Evolutionary conservation across 2,329 filamentous ascomycete genomes (phyloP).

Genomic region (Fusarium coicis): DNA sequence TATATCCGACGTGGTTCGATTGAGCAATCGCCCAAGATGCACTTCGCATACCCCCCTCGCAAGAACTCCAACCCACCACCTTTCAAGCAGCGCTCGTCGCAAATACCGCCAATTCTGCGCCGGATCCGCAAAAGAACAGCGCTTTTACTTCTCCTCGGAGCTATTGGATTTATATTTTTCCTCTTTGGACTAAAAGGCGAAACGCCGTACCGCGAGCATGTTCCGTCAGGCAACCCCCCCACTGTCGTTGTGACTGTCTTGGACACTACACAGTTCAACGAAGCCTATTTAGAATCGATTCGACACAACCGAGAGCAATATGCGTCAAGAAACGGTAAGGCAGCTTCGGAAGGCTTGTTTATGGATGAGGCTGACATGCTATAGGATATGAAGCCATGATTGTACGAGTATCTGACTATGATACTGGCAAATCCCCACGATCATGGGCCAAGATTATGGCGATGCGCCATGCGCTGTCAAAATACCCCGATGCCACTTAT

Average conservation of each 20-base stretch:
- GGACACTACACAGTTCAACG: conserved; percentile 72
- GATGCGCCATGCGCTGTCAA: conserved; percentile 86
- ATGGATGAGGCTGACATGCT: conserved; percentile 12
- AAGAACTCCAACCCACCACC: conserved; percentile 82
- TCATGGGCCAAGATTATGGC: conserved; percentile 86
- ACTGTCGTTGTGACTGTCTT: conserved; percentile 88
- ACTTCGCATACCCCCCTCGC: conserved; percentile 88
- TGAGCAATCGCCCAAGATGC: conserved; percentile 67
- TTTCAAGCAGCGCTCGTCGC: conserved; percentile 71
- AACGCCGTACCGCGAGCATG: conserved; percentile 49
- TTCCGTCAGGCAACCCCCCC: conserved; percentile 65
- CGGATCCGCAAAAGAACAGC: conserved; percentile 71
- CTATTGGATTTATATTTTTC: conserved; percentile 71
- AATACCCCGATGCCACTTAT: conserved; percentile 79
- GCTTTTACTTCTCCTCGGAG: conserved; percentile 62
- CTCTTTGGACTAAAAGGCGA: conserved; percentile 55
- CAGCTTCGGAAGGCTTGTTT: background rate
- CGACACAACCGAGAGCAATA: conserved; percentile 87
- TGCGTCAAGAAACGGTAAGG: conserved; percentile 84
- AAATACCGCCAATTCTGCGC: conserved; percentile 64
- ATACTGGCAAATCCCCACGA: conserved; percentile 67
- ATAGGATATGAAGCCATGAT: conserved; percentile 89
- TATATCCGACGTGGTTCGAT: background rate
- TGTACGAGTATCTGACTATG: conserved; percentile 79
- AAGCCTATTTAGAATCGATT: conserved; percentile 76